These are phyloP conservation scores for Dujonia santamariae DNA, from an alignment of 1,139 yeast species.

Conservation along the genomic window DNA sequence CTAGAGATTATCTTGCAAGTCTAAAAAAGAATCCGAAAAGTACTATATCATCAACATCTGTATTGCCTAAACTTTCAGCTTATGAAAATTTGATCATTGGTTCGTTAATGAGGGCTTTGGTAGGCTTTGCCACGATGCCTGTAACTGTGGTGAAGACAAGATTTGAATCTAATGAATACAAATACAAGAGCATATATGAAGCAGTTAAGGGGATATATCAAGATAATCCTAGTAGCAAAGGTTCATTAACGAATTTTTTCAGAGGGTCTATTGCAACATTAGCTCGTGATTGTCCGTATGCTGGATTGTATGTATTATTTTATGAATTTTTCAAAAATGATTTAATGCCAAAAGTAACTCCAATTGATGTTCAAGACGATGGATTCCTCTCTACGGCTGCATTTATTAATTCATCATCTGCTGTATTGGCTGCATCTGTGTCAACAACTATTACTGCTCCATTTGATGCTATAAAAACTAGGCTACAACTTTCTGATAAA, in stretches of 20 bases:
- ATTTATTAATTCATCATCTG: slow-evolving; percentile 64
- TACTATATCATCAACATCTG: slow-evolving; percentile 20
- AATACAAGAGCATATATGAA: slow-evolving; percentile 61
- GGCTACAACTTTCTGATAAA: slow-evolving; percentile 61
- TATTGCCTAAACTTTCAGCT: slow-evolving; percentile 70
- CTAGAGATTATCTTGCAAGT: slow-evolving; percentile 53
- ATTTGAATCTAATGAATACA: slow-evolving; percentile 74
- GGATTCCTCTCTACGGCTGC: slow-evolving; percentile 42
- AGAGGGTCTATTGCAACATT: slow-evolving; percentile 86
- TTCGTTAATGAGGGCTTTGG: slow-evolving; percentile 72
- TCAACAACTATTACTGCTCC: slow-evolving; percentile 93
- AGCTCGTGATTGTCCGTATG: slow-evolving; percentile 92
- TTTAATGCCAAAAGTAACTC: slow-evolving; percentile 19
- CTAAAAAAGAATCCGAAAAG: slow-evolving; percentile 14
- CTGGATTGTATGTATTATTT: slow-evolving; percentile 84
- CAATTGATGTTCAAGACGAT: slow-evolving; percentile 9
- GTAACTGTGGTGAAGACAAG: slow-evolving; percentile 92
- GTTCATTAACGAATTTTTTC: slow-evolving; percentile 67
- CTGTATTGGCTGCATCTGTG: slow-evolving; percentile 68
- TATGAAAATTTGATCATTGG: slow-evolving; percentile 75
- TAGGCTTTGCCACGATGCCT: slow-evolving; percentile 94
- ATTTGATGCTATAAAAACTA: slow-evolving; percentile 89
- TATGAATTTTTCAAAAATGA: slow-evolving; percentile 69
- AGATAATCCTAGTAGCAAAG: slow-evolving; percentile 33
- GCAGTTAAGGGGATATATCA: slow-evolving; percentile 59